Percentiles rank a stretch among this genome's conserved stretches.
These are phyloP conservation scores for Tulasnella sp. DNA, from an alignment of 768 basidiomycete species.

Conservation along the genomic window DNA sequence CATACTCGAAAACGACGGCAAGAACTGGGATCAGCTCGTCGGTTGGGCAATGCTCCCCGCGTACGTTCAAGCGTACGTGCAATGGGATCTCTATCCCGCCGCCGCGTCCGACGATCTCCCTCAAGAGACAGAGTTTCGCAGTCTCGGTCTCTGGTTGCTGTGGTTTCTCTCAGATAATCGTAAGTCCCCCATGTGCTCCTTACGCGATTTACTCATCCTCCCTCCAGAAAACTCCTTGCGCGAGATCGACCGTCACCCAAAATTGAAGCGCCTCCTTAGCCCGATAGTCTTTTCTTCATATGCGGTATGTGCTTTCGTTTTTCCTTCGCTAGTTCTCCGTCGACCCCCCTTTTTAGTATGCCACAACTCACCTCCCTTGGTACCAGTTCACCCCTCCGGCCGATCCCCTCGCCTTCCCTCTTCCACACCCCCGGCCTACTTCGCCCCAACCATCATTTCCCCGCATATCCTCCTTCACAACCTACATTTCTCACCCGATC, in stretches of 20 bases:
- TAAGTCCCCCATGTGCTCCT: slow-evolving; percentile 26
- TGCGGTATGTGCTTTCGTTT: slow-evolving; percentile 1
- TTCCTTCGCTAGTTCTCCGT: not conserved
- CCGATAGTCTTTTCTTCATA: slow-evolving; percentile 9
- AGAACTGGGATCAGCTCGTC: slow-evolving; percentile 43
- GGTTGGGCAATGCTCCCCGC: slow-evolving; percentile 37
- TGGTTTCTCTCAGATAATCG: slow-evolving; percentile 45
- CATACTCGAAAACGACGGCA: slow-evolving; percentile 55
- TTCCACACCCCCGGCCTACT: slow-evolving; percentile 4
- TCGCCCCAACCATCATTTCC: slow-evolving; percentile 1
- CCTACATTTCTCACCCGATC: slow-evolving; percentile 7
- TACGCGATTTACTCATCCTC: not conserved
- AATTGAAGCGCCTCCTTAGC: not conserved
- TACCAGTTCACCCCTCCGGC: not conserved
- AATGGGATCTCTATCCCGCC: slow-evolving; percentile 24
- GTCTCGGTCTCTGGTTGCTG: slow-evolving; percentile 48
- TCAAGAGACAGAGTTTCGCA: slow-evolving; percentile 35
- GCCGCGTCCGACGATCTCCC: slow-evolving; percentile 45
- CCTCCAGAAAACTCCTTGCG: not conserved
- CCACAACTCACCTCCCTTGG: slow-evolving; percentile 4
- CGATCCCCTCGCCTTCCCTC: not conserved
- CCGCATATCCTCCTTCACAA: not conserved
- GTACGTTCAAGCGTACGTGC: slow-evolving; percentile 37
- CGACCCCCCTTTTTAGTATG: slow-evolving; percentile 10
- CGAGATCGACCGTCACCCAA: slow-evolving; percentile 7